Evolutionary conservation across 371 early-diverging fungal species (phyloP).

Genomic region (Actinomortierella ambigua): DNA sequence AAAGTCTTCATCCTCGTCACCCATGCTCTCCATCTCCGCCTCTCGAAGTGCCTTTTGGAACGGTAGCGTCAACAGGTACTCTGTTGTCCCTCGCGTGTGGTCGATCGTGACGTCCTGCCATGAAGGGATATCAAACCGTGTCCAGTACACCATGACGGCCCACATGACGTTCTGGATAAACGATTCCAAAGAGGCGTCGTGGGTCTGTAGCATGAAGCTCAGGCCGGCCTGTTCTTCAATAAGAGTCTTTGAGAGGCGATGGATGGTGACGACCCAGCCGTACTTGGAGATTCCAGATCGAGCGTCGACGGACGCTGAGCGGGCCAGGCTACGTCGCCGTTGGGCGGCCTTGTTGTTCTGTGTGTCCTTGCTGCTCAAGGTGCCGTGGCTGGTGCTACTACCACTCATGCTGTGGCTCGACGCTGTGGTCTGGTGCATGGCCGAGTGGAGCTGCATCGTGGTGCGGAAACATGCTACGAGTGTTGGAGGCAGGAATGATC

Average conservation of each 20-base stretch:
- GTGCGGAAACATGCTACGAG: constrained; percentile 34
- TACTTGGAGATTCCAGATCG: constrained; percentile 34
- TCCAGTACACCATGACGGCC: constrained; percentile 40
- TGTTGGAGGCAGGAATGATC: constrained; percentile 23
- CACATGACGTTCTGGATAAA: constrained; percentile 34
- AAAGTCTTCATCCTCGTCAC: no score
- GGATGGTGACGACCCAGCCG: constrained; percentile 45
- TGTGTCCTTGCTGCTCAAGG: background rate
- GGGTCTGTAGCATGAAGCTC: constrained; percentile 40
- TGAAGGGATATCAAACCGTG: constrained; percentile 28
- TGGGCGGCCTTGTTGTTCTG: background rate
- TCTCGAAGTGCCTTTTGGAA: constrained; percentile 4
- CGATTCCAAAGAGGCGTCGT: constrained; percentile 32
- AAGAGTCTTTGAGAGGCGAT: constrained; percentile 33
- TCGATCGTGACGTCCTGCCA: constrained; percentile 32
- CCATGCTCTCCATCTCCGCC: no score
- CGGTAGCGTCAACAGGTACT: constrained; percentile 34
- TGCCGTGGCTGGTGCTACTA: background rate
- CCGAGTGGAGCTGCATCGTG: constrained; percentile 41
- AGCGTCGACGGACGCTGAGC: constrained; percentile 28
- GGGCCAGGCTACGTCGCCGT: constrained; percentile 11
- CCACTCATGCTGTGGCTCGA: no score
- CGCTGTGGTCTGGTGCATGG: constrained; percentile 7
- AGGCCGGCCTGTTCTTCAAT: constrained; percentile 41
- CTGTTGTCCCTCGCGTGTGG: constrained; percentile 19